Base-by-base conservation (phyloP, 176 grass and related monocot species). In the Pharus latifolius region DNA sequence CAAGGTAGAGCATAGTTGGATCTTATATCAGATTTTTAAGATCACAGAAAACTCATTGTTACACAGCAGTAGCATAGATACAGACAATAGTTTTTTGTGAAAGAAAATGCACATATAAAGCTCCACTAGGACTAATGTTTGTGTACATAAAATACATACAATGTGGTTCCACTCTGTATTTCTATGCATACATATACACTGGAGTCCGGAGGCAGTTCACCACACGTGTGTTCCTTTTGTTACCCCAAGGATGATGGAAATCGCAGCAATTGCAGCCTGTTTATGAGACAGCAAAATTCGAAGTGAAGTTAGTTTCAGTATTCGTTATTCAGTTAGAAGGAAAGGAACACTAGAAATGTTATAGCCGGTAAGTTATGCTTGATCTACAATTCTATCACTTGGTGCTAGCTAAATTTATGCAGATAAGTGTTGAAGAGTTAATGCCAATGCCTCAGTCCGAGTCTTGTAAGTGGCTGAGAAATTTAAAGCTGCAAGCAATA, bases 241-340 rank as follows among this genome's bases (percentile, higher is more conserved):
- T 60, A 84, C 30, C 18, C 91, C 88, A 4, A 91, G 71, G 40
- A 82, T 57, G 56, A 91, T 77, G 46, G 79, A 74, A 78, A 88
- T 25, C 47, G 87, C 87, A 42, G 87, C 78, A 70, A 96, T 52
- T 40, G 78, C 59, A 48, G 87, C 91, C 91, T 96, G 87, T 54
- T 63, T 65, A 10, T 15, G 2, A 84, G 26, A 44, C 22, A 77
- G 11, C 11, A 52, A 80, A 79, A 32, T 26, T 50, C 2, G n/a
- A 20, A 18, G 6, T 6, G 32, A 44, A 60, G 58, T 69, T 35
- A 50, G 67, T 4, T 10, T 16, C 51, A 75, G 23, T 56, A 41
- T 53, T 53, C 9, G 14, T 38, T 5, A 38, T 38, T 38, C 6
- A 38, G 4, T 5, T 5, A 19, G 16, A 55, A 1, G 28, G 14